Percentiles rank a stretch among this genome's conserved stretches.
These are phyloP conservation scores for Achlya hypogyna DNA, from an alignment of 352 stramenopile species.

Conservation along the genomic window DNA sequence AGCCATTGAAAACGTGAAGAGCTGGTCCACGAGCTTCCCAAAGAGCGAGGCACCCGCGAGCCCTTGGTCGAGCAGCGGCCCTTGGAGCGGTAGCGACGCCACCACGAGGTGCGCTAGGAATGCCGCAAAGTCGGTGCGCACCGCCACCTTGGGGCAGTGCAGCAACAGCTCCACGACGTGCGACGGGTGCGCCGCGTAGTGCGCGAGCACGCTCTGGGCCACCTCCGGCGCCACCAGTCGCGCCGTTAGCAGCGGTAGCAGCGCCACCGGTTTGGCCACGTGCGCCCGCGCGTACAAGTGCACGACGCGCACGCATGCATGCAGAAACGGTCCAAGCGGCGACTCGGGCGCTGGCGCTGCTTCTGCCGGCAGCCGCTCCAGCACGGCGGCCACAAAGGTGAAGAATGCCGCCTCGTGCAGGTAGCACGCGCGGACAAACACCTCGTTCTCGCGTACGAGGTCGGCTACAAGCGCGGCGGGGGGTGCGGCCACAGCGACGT, in stretches of 20 bases:
- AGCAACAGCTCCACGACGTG: constrained; percentile 10
- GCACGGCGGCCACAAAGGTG: constrained; percentile 1
- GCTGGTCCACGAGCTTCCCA: constrained; percentile 6
- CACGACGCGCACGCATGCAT: not conserved
- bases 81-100: not conserved
- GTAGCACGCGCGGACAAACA: constrained; percentile 20
- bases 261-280: not conserved
- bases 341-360: not conserved
- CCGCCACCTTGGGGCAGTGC: constrained; percentile 13
- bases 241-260: constrained; percentile 1
- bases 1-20: constrained; percentile 15
- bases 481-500: not conserved
- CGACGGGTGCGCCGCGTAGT: constrained; percentile 2
- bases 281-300: constrained; percentile 15
- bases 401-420: constrained; percentile 11
- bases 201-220: not conserved
- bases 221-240: constrained; percentile 4
- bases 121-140: constrained; percentile 14
- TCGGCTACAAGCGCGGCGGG: not conserved
- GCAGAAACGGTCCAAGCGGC: constrained; percentile 10
- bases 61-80: not conserved
- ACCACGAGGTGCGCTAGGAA: constrained; percentile 9
- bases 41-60: not conserved
- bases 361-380: not conserved
- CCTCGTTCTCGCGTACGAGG: constrained; percentile 4